Conservation (phyloP, 2,329 filamentous ascomycete species). For the Colletotrichum sp. region DNA sequence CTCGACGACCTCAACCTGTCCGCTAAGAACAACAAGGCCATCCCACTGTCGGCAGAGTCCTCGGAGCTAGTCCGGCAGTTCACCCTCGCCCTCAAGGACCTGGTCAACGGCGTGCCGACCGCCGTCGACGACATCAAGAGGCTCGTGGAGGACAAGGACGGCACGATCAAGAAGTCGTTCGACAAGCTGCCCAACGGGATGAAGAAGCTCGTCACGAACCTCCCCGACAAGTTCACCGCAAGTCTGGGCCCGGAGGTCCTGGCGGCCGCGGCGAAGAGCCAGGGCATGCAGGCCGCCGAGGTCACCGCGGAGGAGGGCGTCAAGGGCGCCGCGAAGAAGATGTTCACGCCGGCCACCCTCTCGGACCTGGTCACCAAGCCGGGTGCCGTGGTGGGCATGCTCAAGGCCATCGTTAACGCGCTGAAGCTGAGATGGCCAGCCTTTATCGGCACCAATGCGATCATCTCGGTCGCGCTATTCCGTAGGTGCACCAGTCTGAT, state of each 20-base stretch:
- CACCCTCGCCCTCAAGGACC: conserved; percentile 88
- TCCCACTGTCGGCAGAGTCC: conserved; percentile 84
- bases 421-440: conserved; percentile 88
- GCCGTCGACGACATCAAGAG: conserved; percentile 85
- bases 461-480: conserved; percentile 88
- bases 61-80: conserved; percentile 83
- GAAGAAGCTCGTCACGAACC: conserved; percentile 83
- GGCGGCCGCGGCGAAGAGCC: conserved; percentile 78
- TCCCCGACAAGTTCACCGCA: conserved; percentile 82
- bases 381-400: conserved; percentile 81
- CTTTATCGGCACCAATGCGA: conserved; percentile 82
- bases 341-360: conserved; percentile 74
- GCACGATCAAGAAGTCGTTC: conserved; percentile 62
- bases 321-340: conserved; percentile 68
- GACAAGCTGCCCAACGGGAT: conserved; percentile 78
- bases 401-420: conserved; percentile 90
- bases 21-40: conserved; percentile 83
- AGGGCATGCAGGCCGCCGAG: conserved; percentile 63
- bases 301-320: conserved; percentile 46
- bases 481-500: conserved; percentile 56
- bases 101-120: conserved; percentile 90
- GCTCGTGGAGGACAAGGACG: conserved; percentile 66
- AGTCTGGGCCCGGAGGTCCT: conserved; percentile 82
- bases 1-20: conserved; percentile 86
- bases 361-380: conserved; percentile 85